phyloP scores from a whole-genome alignment of 176 grass and related monocot genomes.

The Oryza meridionalis region DNA sequence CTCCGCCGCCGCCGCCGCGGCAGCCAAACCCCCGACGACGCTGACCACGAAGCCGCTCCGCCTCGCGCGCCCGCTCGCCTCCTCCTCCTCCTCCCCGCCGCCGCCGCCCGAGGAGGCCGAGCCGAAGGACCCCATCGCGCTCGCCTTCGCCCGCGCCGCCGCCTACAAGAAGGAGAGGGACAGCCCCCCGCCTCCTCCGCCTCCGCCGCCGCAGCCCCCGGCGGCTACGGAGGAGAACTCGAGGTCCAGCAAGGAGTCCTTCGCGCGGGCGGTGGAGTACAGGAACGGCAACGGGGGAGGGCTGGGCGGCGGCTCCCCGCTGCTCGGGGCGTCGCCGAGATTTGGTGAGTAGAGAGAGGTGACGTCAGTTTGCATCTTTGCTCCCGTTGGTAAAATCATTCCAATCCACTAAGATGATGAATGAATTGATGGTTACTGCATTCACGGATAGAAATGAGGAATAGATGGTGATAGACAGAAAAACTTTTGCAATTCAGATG shows the following conservation, averaged over 20 bases:
- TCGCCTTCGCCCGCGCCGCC: conserved; percentile 52
- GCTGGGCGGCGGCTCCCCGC: conserved; percentile 11
- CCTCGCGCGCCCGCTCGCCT: conserved; percentile 7
- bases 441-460: neutral
- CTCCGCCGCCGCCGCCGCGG: neutral
- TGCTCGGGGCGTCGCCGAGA: conserved; percentile 31
- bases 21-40: neutral
- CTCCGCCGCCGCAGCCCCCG: neutral
- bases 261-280: conserved; percentile 51
- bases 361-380: neutral
- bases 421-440: too few species aligned
- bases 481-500: neutral
- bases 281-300: conserved; percentile 39
- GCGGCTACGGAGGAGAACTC: neutral
- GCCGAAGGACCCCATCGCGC: conserved; percentile 48
- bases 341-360: conserved; percentile 40
- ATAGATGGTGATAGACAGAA: neutral
- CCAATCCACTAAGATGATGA: neutral
- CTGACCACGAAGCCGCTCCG: neutral
- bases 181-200: conserved; percentile 14
- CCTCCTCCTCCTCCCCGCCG: conserved; percentile 23
- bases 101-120: conserved; percentile 34
- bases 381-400: neutral
- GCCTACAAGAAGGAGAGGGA: conserved; percentile 56
- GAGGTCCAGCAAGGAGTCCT: conserved; percentile 34